Conservation (phyloP, 2,329 filamentous ascomycete genomes). For the Colletotrichum nymphaeae region DNA sequence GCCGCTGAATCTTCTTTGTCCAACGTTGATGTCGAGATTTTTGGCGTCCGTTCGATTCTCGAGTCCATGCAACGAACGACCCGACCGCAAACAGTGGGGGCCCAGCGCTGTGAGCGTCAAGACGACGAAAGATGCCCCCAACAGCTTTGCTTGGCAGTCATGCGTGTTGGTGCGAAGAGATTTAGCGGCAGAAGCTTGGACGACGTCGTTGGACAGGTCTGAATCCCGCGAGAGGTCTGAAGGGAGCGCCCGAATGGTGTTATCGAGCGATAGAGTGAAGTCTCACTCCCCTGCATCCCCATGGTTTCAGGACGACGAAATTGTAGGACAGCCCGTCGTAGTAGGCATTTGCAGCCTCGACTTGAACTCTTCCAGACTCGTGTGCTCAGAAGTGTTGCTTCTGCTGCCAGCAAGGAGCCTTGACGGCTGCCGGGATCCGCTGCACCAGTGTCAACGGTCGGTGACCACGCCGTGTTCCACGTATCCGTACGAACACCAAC, state of each 20-base stretch:
- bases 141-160: neutral
- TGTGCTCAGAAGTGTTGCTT: neutral
- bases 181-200: slow-evolving; percentile 1
- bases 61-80: slow-evolving; percentile 19
- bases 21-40: neutral
- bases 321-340: neutral
- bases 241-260: slow-evolving; percentile 14
- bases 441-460: neutral
- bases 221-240: slow-evolving; percentile 14
- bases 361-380: neutral
- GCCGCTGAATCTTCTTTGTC: neutral
- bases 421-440: neutral
- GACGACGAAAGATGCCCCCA: slow-evolving; percentile 7
- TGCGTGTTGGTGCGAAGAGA: neutral
- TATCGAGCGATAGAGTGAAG: slow-evolving; percentile 8
- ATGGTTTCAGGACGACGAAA: slow-evolving; percentile 19
- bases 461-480: neutral
- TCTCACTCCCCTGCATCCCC: slow-evolving; percentile 20
- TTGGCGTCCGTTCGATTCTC: slow-evolving; percentile 4
- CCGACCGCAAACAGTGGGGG: slow-evolving; percentile 14
- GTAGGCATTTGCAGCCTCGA: slow-evolving; percentile 12
- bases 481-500: neutral
- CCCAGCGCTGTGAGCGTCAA: neutral
- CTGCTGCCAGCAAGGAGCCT: neutral
- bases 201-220: slow-evolving; percentile 1